phyloP scores from a whole-genome alignment of 345 rosid genomes.

The Lepidium aucheri region DNA sequence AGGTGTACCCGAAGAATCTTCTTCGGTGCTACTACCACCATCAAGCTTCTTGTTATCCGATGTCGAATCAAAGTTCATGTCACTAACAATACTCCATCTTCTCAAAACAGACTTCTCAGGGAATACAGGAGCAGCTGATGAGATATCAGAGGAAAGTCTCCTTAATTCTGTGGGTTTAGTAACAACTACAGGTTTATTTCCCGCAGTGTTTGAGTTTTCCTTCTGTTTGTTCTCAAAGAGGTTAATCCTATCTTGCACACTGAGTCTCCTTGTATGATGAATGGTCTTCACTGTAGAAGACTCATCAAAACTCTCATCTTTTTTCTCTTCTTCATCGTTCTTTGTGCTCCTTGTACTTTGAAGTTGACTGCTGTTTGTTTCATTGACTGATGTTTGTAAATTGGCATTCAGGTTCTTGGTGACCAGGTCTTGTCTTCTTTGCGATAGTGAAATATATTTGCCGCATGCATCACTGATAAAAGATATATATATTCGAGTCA shows the following conservation, averaged over 20 bases:
- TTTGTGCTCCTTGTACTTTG: not conserved
- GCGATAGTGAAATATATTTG: constrained; percentile 54
- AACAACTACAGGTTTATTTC: constrained; percentile 44
- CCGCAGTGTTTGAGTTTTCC: constrained; percentile 46
- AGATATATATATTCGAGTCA: not conserved
- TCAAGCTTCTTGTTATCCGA: constrained; percentile 49
- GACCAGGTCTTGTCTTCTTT: constrained; percentile 68
- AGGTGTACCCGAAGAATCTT: constrained; percentile 51
- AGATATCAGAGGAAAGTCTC: constrained; percentile 75
- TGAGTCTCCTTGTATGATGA: constrained; percentile 58
- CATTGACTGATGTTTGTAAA: constrained; percentile 45
- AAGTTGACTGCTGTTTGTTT: constrained; percentile 6
- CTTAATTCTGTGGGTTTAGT: constrained; percentile 62
- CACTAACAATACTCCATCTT: constrained; percentile 97
- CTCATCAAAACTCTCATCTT: constrained; percentile 33
- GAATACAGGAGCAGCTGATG: constrained; percentile 39
- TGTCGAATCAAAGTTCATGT: constrained; percentile 81
- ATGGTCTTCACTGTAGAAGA: constrained; percentile 36
- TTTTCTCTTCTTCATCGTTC: constrained; percentile 40
- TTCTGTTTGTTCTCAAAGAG: constrained; percentile 88
- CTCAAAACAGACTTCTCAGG: constrained; percentile 67
- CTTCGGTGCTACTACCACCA: constrained; percentile 24
- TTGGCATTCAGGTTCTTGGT: constrained; percentile 53
- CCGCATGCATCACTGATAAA: constrained; percentile 69
- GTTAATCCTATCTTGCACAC: constrained; percentile 92